phyloP scores from a whole-genome alignment of 345 rosid species.

The Salix suchowensis region DNA sequence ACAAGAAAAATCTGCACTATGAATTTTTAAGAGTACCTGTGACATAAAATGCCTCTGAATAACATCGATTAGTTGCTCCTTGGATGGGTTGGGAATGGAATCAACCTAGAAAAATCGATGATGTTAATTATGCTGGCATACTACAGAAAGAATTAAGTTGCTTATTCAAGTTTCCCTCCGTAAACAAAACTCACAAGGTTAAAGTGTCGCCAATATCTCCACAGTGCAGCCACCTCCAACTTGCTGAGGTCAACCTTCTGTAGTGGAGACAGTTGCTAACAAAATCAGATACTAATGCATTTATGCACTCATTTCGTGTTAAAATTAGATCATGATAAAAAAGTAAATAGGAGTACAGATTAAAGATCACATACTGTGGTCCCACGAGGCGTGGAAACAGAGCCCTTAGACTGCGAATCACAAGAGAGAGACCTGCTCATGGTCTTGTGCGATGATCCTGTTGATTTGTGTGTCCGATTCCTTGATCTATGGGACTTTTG shows the following conservation, averaged over 20 bases:
- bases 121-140: background rate
- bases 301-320: background rate
- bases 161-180: background rate
- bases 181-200: conserved; percentile 59
- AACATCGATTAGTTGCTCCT: conserved; percentile 70
- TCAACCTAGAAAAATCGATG: conserved; percentile 49
- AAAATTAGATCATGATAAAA: background rate
- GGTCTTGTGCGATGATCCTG: conserved; percentile 69
- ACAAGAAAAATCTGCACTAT: background rate
- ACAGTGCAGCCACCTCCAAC: conserved; percentile 78
- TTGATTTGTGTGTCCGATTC: conserved; percentile 62
- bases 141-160: background rate
- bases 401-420: conserved; percentile 77
- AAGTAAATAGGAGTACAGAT: background rate
- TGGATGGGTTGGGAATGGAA: conserved; percentile 72
- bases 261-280: conserved; percentile 5
- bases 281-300: background rate
- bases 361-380: conserved; percentile 38
- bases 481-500: conserved; percentile 79
- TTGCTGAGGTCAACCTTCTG: conserved; percentile 90
- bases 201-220: conserved; percentile 86
- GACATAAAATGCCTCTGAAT: conserved; percentile 94
- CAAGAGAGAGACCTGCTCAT: conserved; percentile 66
- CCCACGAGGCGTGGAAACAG: conserved; percentile 48
- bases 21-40: conserved; percentile 48